Conservation (phyloP, 768 basidiomycete genomes). For the Chlorophyllum brunneum region DNA sequence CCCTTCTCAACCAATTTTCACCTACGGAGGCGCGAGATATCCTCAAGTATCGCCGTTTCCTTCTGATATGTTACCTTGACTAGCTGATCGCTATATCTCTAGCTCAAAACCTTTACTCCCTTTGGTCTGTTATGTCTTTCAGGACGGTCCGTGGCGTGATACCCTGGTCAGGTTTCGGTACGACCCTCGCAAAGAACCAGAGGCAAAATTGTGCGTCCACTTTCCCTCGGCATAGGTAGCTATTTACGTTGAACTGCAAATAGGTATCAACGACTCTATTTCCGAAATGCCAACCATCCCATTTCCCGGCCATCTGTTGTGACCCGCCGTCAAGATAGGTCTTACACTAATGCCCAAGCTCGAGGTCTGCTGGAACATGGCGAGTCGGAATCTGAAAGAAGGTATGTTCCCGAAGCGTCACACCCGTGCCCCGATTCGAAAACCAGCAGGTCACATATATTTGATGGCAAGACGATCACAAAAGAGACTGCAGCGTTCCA, state of each 20-base stretch:
- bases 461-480: slow-evolving; percentile 78
- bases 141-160: slow-evolving; percentile 94
- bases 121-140: slow-evolving; percentile 81
- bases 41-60: slow-evolving; percentile 51
- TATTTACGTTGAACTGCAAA: not conserved
- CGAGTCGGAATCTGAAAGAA: slow-evolving; percentile 32
- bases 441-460: slow-evolving; percentile 70
- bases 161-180: slow-evolving; percentile 83
- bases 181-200: slow-evolving; percentile 76
- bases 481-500: slow-evolving; percentile 93
- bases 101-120: slow-evolving; percentile 84
- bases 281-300: slow-evolving; percentile 83
- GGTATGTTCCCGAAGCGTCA: slow-evolving; percentile 27
- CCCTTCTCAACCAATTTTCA: slow-evolving; percentile 79
- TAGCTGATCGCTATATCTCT: not conserved
- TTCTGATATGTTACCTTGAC: not conserved
- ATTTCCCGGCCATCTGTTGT: slow-evolving; percentile 76
- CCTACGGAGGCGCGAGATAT: slow-evolving; percentile 66
- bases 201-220: slow-evolving; percentile 68
- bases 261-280: slow-evolving; percentile 91
- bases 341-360: slow-evolving; percentile 36
- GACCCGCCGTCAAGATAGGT: slow-evolving; percentile 57
- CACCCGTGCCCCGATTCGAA: slow-evolving; percentile 9
- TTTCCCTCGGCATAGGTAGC: not conserved
- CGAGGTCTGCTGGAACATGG: slow-evolving; percentile 35